These are phyloP conservation scores for Ophiostoma ips DNA, from an alignment of 2,329 filamentous ascomycete species.

Conservation along the genomic window DNA sequence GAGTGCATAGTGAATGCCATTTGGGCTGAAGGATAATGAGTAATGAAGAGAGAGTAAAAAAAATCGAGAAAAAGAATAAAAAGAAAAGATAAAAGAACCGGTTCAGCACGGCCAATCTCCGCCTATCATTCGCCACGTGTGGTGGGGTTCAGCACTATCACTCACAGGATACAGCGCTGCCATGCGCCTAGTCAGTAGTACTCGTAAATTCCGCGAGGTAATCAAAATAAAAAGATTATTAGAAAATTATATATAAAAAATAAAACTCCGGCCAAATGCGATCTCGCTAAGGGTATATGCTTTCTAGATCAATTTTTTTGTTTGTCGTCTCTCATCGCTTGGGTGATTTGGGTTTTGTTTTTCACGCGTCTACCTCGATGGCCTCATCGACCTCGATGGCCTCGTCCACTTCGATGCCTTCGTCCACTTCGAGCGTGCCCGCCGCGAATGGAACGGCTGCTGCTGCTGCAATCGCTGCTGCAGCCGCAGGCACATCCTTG, in stretches of 20 bases:
- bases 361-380: constrained; percentile 15
- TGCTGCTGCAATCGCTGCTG: too few relatives aligned
- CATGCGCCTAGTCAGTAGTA: too few relatives aligned
- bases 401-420: constrained; percentile 24
- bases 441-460: too few relatives aligned
- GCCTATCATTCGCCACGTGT: too few relatives aligned
- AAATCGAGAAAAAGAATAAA: background rate
- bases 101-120: too few relatives aligned
- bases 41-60: background rate
- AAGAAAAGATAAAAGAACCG: background rate
- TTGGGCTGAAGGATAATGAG: background rate
- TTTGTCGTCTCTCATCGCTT: background rate
- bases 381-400: constrained; percentile 28
- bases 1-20: constrained; percentile 99
- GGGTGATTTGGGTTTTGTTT: background rate
- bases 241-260: background rate
- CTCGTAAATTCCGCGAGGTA: too few relatives aligned
- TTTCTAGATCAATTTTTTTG: background rate
- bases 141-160: too few relatives aligned
- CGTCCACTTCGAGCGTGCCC: background rate
- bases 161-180: too few relatives aligned
- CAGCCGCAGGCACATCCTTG: background rate
- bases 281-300: background rate
- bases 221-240: background rate
- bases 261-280: background rate